Evolutionary conservation across 2,329 filamentous ascomycete species (phyloP).

Genomic region (Xylariomycetidae sp.): DNA sequence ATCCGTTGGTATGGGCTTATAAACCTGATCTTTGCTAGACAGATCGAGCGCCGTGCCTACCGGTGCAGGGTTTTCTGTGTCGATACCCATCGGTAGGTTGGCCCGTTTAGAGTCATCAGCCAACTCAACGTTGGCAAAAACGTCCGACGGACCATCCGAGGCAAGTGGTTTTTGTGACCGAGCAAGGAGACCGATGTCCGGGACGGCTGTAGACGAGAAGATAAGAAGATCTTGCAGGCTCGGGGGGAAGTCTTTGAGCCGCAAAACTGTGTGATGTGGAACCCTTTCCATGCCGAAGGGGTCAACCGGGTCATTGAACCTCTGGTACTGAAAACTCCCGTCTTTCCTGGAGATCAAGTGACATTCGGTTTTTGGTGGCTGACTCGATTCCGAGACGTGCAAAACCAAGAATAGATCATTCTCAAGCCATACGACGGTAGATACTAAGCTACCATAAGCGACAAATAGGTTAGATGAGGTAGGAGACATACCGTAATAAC

Average conservation of each 20-base stretch:
- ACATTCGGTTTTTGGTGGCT: constrained; percentile 63
- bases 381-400: constrained; percentile 62
- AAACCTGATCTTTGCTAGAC: constrained; percentile 74
- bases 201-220: constrained; percentile 72
- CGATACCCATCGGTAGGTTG: constrained; percentile 66
- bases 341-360: constrained; percentile 71
- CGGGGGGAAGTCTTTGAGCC: constrained; percentile 76
- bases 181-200: constrained; percentile 74
- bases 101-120: constrained; percentile 72
- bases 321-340: constrained; percentile 65
- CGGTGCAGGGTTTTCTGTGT: constrained; percentile 66
- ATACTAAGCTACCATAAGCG: constrained; percentile 49
- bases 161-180: constrained; percentile 66
- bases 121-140: constrained; percentile 70
- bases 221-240: constrained; percentile 77
- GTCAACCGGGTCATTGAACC: constrained; percentile 68
- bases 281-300: constrained; percentile 63
- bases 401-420: constrained; percentile 80
- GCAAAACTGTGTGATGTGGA: constrained; percentile 72
- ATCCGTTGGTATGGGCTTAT: constrained; percentile 70
- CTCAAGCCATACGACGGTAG: constrained; percentile 81
- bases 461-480: constrained; percentile 2
- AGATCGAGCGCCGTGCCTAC: constrained; percentile 80
- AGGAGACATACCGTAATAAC: constrained; percentile 58
- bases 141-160: constrained; percentile 54